Conservation (phyloP, 768 basidiomycete species). For the Agaricus blazei region DNA sequence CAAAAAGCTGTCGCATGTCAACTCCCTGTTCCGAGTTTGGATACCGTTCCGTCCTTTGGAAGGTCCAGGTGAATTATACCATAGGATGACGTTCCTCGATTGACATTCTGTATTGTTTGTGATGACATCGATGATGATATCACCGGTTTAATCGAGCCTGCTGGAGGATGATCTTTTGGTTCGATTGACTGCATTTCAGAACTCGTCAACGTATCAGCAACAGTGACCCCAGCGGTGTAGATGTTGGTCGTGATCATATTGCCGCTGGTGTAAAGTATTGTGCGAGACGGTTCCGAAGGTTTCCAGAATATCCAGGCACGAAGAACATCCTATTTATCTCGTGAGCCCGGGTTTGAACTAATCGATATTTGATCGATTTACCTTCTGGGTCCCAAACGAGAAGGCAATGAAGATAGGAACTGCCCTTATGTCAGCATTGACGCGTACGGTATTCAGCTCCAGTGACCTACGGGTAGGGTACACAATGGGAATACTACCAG, state of each 20-base stretch:
- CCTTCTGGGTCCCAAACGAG: constrained; percentile 8
- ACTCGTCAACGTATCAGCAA: background rate
- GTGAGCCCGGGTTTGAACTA: background rate
- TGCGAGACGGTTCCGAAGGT: background rate
- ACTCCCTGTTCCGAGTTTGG: background rate
- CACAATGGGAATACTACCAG: background rate
- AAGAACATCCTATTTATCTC: constrained; percentile 3
- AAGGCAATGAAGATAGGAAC: constrained; percentile 5
- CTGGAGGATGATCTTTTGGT: background rate
- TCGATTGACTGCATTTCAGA: background rate
- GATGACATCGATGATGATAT: background rate
- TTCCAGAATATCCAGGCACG: constrained; percentile 4
- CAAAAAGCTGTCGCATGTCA: too few relatives aligned
- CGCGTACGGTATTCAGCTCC: background rate
- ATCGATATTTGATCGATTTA: background rate
- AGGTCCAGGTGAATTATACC: background rate
- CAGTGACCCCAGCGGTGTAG: background rate
- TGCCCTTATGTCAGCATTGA: background rate
- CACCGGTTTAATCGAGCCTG: background rate
- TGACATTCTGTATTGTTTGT: background rate
- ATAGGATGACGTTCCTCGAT: background rate
- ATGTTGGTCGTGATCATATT: background rate
- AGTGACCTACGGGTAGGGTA: background rate
- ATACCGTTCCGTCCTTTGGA: background rate
- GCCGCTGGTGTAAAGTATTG: background rate